Evolutionary conservation across 208 protist species (phyloP).

Genomic region (Lotmaria passim): DNA sequence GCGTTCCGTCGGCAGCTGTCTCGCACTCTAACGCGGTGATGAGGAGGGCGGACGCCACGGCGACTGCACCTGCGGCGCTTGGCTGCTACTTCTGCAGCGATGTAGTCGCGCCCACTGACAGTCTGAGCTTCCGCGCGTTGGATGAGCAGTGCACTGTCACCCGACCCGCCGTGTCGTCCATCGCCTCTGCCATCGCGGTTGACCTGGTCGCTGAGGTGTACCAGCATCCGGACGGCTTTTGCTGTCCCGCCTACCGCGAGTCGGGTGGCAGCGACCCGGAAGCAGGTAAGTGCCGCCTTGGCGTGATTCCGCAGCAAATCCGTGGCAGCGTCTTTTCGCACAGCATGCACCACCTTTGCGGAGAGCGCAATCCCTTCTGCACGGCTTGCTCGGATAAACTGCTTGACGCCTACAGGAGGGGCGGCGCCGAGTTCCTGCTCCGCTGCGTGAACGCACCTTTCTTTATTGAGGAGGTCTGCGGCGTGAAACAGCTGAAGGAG

Average conservation of each 20-base stretch:
- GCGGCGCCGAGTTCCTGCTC: constrained; percentile 91
- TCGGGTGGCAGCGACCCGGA: constrained; percentile 24
- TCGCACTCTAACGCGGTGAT: constrained; percentile 31
- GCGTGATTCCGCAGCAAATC: constrained; percentile 87
- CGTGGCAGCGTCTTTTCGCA: constrained; percentile 90
- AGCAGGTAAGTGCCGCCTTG: constrained; percentile 49
- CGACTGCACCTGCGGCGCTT: constrained; percentile 30
- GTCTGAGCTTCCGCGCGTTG: constrained; percentile 93
- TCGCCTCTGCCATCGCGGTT: constrained; percentile 93
- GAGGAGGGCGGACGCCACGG: not conserved
- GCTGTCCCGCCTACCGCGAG: constrained; percentile 58
- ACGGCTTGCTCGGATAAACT: constrained; percentile 93
- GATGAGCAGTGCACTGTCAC: constrained; percentile 99
- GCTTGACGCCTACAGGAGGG: constrained; percentile 61
- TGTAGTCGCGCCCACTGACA: constrained; percentile 92
- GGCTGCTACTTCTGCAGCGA: constrained; percentile 99
- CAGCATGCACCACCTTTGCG: constrained; percentile 59
- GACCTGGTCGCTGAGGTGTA: constrained; percentile 95
- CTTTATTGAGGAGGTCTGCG: constrained; percentile 78
- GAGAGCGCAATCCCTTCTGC: constrained; percentile 89
- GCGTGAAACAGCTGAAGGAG: constrained; percentile 75
- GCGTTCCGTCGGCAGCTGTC: constrained; percentile 38
- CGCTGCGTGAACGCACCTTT: constrained; percentile 88
- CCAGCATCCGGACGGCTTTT: constrained; percentile 88
- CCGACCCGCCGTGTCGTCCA: constrained; percentile 90